Evolutionary conservation across 1,284 basidiomycete species (phyloP), one percentile per base, ranked within the genome.

Genomic region (Flammula alnicola): DNA sequence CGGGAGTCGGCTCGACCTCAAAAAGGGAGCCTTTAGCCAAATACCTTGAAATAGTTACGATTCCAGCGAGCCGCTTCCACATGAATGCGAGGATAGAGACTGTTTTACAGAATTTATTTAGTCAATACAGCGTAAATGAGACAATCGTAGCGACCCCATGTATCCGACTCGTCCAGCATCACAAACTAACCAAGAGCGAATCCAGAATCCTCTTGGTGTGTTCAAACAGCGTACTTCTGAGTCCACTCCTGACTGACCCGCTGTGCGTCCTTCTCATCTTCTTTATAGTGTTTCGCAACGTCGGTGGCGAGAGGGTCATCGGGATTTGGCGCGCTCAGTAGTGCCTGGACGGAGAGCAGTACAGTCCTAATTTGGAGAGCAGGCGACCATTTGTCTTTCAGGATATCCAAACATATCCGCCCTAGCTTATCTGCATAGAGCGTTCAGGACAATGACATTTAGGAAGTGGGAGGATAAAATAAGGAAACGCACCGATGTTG

Each of bases 271-370:
- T 85, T 84, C 78, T 98, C 94, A 68, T 99, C 82, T 76, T 97
- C 93, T 75, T 99, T 99, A 83, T 98, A 99, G 65, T 98, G 93
- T 72, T 98, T 96, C 19, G 96, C 96, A 26, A 99, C 87, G 55
- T 92, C 89, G n/a, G 90, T 88, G n/a, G 96, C 96, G 14, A 99
- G 84, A n/a, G 96, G 96, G 68, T 99, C 96, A 64, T 99, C 96
- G 4, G 96, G 96, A 74, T 99, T 99, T 4, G 96, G 96, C 4
- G 96, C 90, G 58, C 91, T 94, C 25, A 99, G 80, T 17, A 99
- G 79, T 7, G 96, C 97, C 71, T 99, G 97, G 63, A 99, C 83
- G 22, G 96, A 98, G 44, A 99, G 83, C 29, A 99, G 78, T 47
- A 99, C 96, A 0, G 96, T 99, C 57, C 96, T 89, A 72, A 99